Conservation (phyloP, 2,329 filamentous ascomycete species). For the Ambrosiella cleistominuta region DNA sequence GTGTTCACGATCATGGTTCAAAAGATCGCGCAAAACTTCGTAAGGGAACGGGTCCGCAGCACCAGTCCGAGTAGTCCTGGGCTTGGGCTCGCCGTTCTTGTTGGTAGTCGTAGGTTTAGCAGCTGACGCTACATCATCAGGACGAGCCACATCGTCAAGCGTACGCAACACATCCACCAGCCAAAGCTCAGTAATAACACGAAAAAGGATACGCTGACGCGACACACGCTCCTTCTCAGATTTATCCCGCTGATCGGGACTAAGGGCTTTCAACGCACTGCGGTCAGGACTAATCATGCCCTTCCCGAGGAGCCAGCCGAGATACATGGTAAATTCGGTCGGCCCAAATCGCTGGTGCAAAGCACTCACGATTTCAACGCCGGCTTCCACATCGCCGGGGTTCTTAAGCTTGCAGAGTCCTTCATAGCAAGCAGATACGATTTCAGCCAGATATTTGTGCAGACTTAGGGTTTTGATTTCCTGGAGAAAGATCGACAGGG, state of each 20-base stretch:
- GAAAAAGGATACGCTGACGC: conserved; percentile 68
- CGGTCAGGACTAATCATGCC: conserved; percentile 85
- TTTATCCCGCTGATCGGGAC: conserved; percentile 70
- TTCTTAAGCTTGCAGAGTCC: conserved; percentile 83
- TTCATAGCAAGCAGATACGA: conserved; percentile 89
- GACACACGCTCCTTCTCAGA: conserved; percentile 88
- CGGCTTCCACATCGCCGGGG: conserved; percentile 77
- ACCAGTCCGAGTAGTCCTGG: conserved; percentile 37
- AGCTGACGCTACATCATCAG: conserved; percentile 46
- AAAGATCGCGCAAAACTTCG: conserved; percentile 91
- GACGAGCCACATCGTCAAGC: conserved; percentile 46
- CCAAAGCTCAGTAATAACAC: conserved; percentile 92
- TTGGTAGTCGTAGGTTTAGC: conserved; percentile 24
- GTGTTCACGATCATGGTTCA: conserved; percentile 87
- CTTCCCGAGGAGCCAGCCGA: conserved; percentile 83
- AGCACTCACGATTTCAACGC: conserved; percentile 85
- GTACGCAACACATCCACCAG: conserved; percentile 76
- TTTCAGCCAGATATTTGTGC: conserved; percentile 92
- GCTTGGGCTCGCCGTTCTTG: conserved; percentile 47
- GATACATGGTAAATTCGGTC: conserved; percentile 71
- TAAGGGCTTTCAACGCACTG: conserved; percentile 57
- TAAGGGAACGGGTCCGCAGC: conserved; percentile 84
- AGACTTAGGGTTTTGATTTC: conserved; percentile 82
- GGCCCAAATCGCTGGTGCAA: conserved; percentile 89
- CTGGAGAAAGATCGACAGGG: conserved; percentile 67